Conservation (phyloP, 192 early-diverging fungal genomes). For the Coemansia sp. region DNA sequence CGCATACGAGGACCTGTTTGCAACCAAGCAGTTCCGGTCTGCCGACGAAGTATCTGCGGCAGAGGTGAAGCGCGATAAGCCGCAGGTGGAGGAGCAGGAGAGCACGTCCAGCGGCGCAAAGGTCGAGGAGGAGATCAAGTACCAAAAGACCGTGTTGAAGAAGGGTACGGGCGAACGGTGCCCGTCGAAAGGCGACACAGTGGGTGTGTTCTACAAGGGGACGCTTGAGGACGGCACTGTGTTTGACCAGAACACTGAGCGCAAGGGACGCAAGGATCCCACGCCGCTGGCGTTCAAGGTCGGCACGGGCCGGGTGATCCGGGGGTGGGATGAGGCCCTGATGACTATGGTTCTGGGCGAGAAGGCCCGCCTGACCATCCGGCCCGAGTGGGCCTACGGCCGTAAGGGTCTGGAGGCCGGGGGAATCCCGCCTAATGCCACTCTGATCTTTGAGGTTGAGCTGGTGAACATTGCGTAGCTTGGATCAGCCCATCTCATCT, state of each 20-base stretch:
- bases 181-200: conserved; percentile 66
- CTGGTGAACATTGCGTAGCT: conserved; percentile 52
- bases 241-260: conserved; percentile 60
- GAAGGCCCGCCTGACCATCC: conserved; percentile 72
- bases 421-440: conserved; percentile 72
- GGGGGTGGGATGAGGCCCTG: conserved; percentile 81
- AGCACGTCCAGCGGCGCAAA: conserved; percentile 1
- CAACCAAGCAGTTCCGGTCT: conserved; percentile 54
- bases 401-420: conserved; percentile 61
- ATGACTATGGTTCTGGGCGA: conserved; percentile 85
- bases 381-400: conserved; percentile 81
- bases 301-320: conserved; percentile 93
- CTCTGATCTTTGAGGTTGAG: conserved; percentile 77
- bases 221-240: conserved; percentile 62
- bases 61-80: conserved; percentile 35
- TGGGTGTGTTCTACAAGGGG: conserved; percentile 62
- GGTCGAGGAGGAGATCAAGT: conserved; percentile 52
- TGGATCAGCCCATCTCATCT: too few species aligned
- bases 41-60: conserved; percentile 26
- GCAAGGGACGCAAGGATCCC: conserved; percentile 57
- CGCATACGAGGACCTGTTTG: conserved; percentile 61
- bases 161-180: conserved; percentile 56
- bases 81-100: not conserved
- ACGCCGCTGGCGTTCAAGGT: conserved; percentile 69
- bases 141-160: conserved; percentile 57